phyloP scores from a whole-genome alignment of 805 yeast species.

The Kodamaea leandrae region DNA sequence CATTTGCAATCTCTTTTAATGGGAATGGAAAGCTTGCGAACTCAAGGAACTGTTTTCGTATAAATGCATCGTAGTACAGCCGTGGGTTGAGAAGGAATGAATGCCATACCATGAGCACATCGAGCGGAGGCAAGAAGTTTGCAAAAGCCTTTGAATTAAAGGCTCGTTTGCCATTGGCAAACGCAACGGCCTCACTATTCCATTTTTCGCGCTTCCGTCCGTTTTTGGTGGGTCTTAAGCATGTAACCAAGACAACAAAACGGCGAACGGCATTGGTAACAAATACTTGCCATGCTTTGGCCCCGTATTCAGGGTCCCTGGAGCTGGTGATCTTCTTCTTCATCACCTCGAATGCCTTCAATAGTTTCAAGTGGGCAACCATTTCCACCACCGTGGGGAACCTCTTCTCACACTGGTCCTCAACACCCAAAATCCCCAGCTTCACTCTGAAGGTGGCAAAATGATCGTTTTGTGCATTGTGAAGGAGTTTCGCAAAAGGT shows the following conservation, averaged over 20 bases:
- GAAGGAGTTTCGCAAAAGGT: too few relatives aligned
- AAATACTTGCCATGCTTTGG: slow-evolving; percentile 22
- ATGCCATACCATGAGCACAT: slow-evolving; percentile 25
- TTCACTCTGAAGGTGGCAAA: too few relatives aligned
- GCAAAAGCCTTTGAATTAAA: neutral
- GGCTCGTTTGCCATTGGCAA: neutral
- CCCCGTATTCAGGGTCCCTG: slow-evolving; percentile 4
- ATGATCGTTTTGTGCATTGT: too few relatives aligned
- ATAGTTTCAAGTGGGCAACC: slow-evolving; percentile 22
- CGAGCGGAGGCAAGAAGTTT: slow-evolving; percentile 21
- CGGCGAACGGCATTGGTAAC: slow-evolving; percentile 22
- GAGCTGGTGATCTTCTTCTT: slow-evolving; percentile 12
- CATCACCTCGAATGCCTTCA: slow-evolving; percentile 21
- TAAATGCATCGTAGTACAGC: slow-evolving; percentile 15
- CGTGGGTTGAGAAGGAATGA: slow-evolving; percentile 20
- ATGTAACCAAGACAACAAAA: slow-evolving; percentile 22
- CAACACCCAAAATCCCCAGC: too few relatives aligned
- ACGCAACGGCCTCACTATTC: neutral
- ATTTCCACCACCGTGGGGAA: too few relatives aligned
- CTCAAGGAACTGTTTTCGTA: slow-evolving; percentile 14
- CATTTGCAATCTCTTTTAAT: slow-evolving; percentile 10
- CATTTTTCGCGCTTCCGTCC: too few relatives aligned
- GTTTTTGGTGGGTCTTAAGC: too few relatives aligned
- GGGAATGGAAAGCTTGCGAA: slow-evolving; percentile 22
- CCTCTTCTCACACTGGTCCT: too few relatives aligned